Conservation (phyloP, 768 basidiomycete species). For the Punctularia strigosozonata region DNA sequence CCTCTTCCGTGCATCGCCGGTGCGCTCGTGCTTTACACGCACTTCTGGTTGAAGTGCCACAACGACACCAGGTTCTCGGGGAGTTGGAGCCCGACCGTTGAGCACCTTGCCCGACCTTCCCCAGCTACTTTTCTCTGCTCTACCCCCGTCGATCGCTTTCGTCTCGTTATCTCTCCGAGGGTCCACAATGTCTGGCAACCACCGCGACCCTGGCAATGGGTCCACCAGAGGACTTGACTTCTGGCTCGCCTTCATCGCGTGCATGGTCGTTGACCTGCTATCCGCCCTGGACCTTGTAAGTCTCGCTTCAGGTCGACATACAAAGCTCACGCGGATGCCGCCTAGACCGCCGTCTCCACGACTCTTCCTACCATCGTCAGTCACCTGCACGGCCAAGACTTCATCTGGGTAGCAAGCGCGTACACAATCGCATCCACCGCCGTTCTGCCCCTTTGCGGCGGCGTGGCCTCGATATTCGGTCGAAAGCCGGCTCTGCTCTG, state of each 20-base stretch:
- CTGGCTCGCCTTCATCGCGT: conserved; percentile 16
- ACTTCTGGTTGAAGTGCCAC: too few relatives aligned
- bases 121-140: too few relatives aligned
- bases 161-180: too few relatives aligned
- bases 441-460: conserved; percentile 13
- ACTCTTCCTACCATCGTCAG: conserved; percentile 12
- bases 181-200: too few relatives aligned
- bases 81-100: too few relatives aligned
- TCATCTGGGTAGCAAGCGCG: conserved; percentile 15
- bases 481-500: conserved; percentile 12
- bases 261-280: conserved; percentile 13
- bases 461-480: conserved; percentile 12
- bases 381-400: conserved; percentile 11
- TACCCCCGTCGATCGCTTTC: too few relatives aligned
- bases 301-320: neutral
- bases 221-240: conserved; percentile 8
- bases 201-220: neutral
- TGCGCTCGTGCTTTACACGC: too few relatives aligned
- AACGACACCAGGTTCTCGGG: too few relatives aligned
- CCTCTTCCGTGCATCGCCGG: too few relatives aligned
- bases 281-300: conserved; percentile 16
- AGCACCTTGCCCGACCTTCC: too few relatives aligned
- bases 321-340: too few relatives aligned
- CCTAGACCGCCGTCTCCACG: conserved; percentile 11
- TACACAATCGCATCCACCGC: conserved; percentile 18